Evolutionary conservation across 2,329 filamentous ascomycete species (phyloP), one percentile per base, ranked within the genome.

Genomic region (Pseudogymnoascus sp.): DNA sequence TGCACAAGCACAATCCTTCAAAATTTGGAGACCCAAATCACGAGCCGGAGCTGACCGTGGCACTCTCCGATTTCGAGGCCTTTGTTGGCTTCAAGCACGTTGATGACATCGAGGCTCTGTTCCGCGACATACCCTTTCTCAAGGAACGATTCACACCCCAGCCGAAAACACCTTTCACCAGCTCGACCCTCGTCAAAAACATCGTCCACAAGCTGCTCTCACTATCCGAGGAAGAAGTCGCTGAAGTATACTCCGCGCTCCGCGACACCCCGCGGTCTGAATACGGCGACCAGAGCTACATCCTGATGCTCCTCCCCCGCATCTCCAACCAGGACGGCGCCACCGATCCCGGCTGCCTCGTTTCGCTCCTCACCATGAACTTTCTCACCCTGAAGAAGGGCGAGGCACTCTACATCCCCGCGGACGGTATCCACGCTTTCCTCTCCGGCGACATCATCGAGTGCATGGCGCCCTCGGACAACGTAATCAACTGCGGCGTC

Each of bases 381-480:
- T 92, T 83, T 68, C 70, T 92, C 59, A 77, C 81, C 1, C 79
- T 92, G 7, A 74, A 82, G 17, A 79, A 86, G 0, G 87, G 88
- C 13, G 92, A 97, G 75, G 92, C 92, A 7, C 88, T 97, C 77
- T 97, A 96, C 77, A 81, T 97, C 26, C 89, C 90, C 67, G 93
- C 94, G 6, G 92, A 97, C 71, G 93, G 97, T 70, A 97, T 97
- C 69, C 93, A 97, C 73, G 93, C 93, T 60, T 97, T 97, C 75
- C 78, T 94, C 39, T 90, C 86, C 1, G 90, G 90, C 61, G 92
- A 97, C 71, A 96, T 97, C 67, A 90, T 97, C 72, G 93, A 97
- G 76, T 97, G 93, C 80, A 97, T 97, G 93, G 93, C 93, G 0
- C 88, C 90, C 5, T 95, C 90, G n/a, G 93, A 97, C 81, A 97